These are phyloP conservation scores for Peronospora tabacina DNA, from an alignment of 352 stramenopile species.

Conservation along the genomic window DNA sequence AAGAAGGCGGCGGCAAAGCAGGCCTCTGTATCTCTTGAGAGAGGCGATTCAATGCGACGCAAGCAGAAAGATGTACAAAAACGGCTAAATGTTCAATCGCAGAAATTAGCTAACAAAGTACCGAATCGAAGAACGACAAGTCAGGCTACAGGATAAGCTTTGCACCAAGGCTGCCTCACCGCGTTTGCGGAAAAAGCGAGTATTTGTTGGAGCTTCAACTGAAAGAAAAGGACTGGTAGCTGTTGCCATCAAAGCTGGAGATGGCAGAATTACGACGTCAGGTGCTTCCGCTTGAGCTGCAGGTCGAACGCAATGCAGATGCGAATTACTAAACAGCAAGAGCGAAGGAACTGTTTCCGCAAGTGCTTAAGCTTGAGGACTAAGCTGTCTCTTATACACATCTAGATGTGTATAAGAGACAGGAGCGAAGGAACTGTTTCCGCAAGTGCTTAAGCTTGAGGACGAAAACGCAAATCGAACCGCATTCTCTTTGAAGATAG, in stretches of 20 bases:
- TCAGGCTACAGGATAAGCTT: constrained; percentile 63
- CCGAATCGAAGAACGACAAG: constrained; percentile 52
- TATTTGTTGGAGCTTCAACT: constrained; percentile 14
- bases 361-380: constrained; percentile 39
- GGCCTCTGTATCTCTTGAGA: constrained; percentile 26
- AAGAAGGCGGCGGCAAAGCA: constrained; percentile 28
- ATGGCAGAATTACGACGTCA: constrained; percentile 14
- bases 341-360: constrained; percentile 32
- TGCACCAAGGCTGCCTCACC: constrained; percentile 32
- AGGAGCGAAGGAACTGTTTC: constrained; percentile 31
- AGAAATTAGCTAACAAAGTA: constrained; percentile 31
- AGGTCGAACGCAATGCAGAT: constrained; percentile 11
- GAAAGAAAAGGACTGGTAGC: constrained; percentile 22
- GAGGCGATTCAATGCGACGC: constrained; percentile 35
- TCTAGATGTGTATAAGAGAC: no score
- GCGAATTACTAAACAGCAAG: constrained; percentile 7
- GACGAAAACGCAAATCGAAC: constrained; percentile 69
- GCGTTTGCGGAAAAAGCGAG: constrained; percentile 12
- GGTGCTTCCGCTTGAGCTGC: constrained; percentile 20
- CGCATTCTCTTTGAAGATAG: constrained; percentile 94
- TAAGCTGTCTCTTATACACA: no score
- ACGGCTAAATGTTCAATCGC: constrained; percentile 33
- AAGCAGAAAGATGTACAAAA: constrained; percentile 38
- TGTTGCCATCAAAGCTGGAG: constrained; percentile 18
- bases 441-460: constrained; percentile 36